Evolutionary conservation across 495 filamentous ascomycete genomes (phyloP).

Genomic region (Hypoxylon fuscum): DNA sequence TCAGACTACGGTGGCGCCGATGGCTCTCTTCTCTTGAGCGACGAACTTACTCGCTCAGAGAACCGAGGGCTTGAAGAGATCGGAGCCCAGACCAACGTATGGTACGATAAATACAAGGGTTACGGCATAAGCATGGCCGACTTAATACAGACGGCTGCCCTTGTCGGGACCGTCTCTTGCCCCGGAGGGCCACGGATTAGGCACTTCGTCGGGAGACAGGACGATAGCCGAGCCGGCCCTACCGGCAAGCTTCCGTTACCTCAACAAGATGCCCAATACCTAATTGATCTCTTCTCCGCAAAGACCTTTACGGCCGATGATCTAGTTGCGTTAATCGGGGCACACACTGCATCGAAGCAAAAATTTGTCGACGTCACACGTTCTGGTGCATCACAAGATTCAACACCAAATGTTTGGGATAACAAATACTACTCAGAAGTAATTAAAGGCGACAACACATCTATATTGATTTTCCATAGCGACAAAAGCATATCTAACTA

Average conservation of each 20-base stretch:
- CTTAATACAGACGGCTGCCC: slow-evolving; percentile 52
- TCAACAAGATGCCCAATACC: slow-evolving; percentile 31
- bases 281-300: slow-evolving; percentile 53
- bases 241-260: slow-evolving; percentile 43
- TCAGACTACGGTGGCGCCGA: slow-evolving; percentile 50
- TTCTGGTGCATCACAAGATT: slow-evolving; percentile 47
- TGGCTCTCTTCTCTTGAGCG: slow-evolving; percentile 49
- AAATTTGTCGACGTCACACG: slow-evolving; percentile 51
- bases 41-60: slow-evolving; percentile 39
- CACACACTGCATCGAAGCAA: slow-evolving; percentile 58
- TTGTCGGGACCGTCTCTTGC: slow-evolving; percentile 49
- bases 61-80: slow-evolving; percentile 49
- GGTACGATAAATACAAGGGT: slow-evolving; percentile 42
- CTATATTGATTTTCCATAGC: slow-evolving; percentile 56
- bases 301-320: slow-evolving; percentile 59
- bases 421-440: slow-evolving; percentile 57
- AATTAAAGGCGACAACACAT: slow-evolving; percentile 44
- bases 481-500: slow-evolving; percentile 54
- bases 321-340: slow-evolving; percentile 60
- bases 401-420: slow-evolving; percentile 50
- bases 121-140: slow-evolving; percentile 52
- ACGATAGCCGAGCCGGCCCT: slow-evolving; percentile 35
- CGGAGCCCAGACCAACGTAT: slow-evolving; percentile 39
- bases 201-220: slow-evolving; percentile 45
- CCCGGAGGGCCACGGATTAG: slow-evolving; percentile 51